A percentile compares a stretch with the other conserved stretches of the same genome.
Conservation (phyloP, 805 yeast genomes). For the Starmerella bombicola region DNA sequence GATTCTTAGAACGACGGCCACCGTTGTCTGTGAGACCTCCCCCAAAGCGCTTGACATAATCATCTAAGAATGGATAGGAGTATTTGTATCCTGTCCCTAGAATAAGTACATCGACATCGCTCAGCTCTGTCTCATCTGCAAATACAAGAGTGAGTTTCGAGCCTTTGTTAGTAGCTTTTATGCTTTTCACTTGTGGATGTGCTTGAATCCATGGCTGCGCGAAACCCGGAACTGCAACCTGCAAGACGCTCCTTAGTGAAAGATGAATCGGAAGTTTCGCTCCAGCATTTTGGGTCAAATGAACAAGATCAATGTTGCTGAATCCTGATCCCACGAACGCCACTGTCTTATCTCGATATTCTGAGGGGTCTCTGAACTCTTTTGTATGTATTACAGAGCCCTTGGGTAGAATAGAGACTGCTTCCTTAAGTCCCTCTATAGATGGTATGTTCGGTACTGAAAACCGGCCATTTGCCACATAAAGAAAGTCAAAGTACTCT, state of each 20-base stretch:
- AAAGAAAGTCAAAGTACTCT: constrained; percentile 20
- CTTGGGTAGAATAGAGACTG: constrained; percentile 15
- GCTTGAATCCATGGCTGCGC: constrained; percentile 19
- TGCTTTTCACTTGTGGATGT: constrained; percentile 7
- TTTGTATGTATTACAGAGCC: constrained; percentile 28
- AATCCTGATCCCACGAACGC: constrained; percentile 27
- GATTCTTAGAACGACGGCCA: constrained; percentile 11
- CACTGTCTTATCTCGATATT: constrained; percentile 23
- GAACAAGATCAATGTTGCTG: constrained; percentile 18
- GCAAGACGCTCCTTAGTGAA: constrained; percentile 20
- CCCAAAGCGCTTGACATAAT: constrained; percentile 7
- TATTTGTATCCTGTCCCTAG: constrained; percentile 18
- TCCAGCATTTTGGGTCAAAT: constrained; percentile 24
- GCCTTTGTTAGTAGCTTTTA: neutral
- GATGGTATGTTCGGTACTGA: constrained; percentile 25
- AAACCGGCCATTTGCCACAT: constrained; percentile 24
- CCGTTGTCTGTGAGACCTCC: constrained; percentile 8
- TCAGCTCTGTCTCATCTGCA: constrained; percentile 4
- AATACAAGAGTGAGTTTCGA: constrained; percentile 6
- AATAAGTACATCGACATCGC: constrained; percentile 12
- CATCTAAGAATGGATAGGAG: constrained; percentile 15
- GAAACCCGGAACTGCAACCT: constrained; percentile 11
- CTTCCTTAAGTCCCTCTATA: constrained; percentile 23
- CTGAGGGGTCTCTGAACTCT: constrained; percentile 25
- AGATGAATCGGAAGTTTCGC: constrained; percentile 18